Evolutionary conservation across 2,329 filamentous ascomycete species (phyloP).

Genomic region (Coniochaeta hoffmannii): DNA sequence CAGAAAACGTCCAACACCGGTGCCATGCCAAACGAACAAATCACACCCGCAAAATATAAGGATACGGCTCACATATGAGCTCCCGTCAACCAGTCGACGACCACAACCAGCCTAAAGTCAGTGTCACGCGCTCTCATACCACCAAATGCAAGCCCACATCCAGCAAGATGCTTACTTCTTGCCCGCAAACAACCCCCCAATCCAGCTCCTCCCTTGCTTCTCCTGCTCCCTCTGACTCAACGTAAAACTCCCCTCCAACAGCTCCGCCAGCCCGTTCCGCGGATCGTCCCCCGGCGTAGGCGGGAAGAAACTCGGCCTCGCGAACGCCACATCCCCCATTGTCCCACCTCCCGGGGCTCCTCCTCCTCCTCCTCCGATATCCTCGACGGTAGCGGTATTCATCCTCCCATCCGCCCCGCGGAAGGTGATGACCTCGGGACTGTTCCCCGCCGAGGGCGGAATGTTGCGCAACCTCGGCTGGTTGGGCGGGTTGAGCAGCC

Average conservation of each 20-base stretch:
- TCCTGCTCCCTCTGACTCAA: constrained; percentile 23
- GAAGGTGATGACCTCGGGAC: background rate
- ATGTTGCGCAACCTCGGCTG: constrained; percentile 42
- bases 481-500: constrained; percentile 53
- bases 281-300: constrained; percentile 31
- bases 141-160: background rate
- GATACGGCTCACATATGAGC: too few species aligned
- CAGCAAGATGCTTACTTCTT: background rate
- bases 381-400: background rate
- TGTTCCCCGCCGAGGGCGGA: constrained; percentile 16
- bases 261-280: constrained; percentile 33
- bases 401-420: constrained; percentile 1
- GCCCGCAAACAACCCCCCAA: background rate
- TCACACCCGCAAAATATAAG: too few species aligned
- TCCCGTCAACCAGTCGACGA: too few species aligned
- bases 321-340: constrained; percentile 44
- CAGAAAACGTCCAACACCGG: background rate
- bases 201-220: background rate
- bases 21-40: too few species aligned
- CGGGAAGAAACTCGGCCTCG: constrained; percentile 56
- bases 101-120: too few species aligned
- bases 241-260: constrained; percentile 36
- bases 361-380: constrained; percentile 1
- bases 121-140: too few species aligned
- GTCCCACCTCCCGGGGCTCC: too few species aligned